Evolutionary conservation across 2,329 filamentous ascomycete genomes (phyloP), one percentile per base, ranked within the genome.

Genomic region (Malbranchea zuffiana): DNA sequence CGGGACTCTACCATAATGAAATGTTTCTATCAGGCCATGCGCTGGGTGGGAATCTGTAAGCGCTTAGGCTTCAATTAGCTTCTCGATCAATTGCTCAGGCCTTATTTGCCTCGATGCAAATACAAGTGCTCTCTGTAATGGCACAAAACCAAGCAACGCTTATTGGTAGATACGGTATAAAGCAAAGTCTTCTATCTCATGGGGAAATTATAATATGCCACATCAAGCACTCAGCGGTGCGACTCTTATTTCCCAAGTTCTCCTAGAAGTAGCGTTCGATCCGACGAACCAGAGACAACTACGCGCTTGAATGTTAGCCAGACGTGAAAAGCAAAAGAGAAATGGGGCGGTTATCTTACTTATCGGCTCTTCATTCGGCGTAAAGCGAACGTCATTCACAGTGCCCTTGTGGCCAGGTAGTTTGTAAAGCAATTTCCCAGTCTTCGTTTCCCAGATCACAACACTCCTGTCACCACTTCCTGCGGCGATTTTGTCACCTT

Each of bases 321-420:
- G n/a, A n/a, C n/a, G n/a, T n/a, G 24, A 31, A 21, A n/a, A 26
- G 20, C 18, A 33, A 19, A 16, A 21, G 28, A 21, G 15, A 33
- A 32, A 15, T 4, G 24, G 25, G 24, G 10, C 38, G 10, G 18
- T 44, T 13, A 25, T 77, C 84, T 78, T 72, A 94, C 87, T 73
- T 44, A 95, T 82, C 13, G 86, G 85, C 50, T 95, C 86, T 43
- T 80, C 75, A 25, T 74, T 74, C 3, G 88, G 86, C 32, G 84
- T 80, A 55, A 98, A 92, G 49, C 92, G 81, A 37, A 88, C 88
- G 57, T 88, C 86, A 56, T 96, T 98, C 35, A 96, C 90, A 0
- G 83, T 84, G 21, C 88, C 90, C 62, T 86, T 90, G 59, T 98
- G 90, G 1, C 90, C 90, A 1, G 90, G 90, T 35, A 98, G 69